These are phyloP conservation scores for Phalaenopsis aphrodite DNA, from an alignment of 106 monocot genomes.

Conservation along the genomic window DNA sequence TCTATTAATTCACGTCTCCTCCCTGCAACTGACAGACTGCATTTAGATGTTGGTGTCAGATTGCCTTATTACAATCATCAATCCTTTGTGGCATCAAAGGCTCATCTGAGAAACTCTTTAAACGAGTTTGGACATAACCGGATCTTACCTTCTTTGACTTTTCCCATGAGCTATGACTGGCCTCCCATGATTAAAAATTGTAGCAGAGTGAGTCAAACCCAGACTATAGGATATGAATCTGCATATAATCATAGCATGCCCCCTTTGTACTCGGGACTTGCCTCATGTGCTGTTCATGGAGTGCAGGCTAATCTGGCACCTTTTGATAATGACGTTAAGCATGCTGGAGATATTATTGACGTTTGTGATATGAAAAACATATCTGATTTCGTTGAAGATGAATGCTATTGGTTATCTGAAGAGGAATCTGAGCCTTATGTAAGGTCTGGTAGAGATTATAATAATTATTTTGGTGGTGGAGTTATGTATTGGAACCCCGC, in stretches of 20 bases:
- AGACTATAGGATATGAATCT: conserved; percentile 40
- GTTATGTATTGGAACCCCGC: conserved; percentile 98
- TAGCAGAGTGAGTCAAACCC: conserved; percentile 41
- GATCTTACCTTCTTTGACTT: conserved; percentile 38
- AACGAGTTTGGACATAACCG: conserved; percentile 31
- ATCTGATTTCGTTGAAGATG: conserved; percentile 67
- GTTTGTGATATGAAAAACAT: conserved; percentile 35
- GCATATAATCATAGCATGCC: conserved; percentile 30
- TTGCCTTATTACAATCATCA: conserved; percentile 36
- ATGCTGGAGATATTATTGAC: conserved; percentile 44
- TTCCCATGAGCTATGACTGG: conserved; percentile 83
- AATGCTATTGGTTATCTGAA: conserved; percentile 83
- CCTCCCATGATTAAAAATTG: conserved; percentile 69
- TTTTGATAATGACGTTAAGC: conserved; percentile 38
- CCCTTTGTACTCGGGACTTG: conserved; percentile 34
- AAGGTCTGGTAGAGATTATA: conserved; percentile 62
- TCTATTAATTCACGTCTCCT: conserved; percentile 40
- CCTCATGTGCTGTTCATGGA: conserved; percentile 30
- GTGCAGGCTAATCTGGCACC: conserved; percentile 27
- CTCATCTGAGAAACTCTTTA: conserved; percentile 34
- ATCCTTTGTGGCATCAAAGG: conserved; percentile 40
- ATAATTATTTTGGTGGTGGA: conserved; percentile 97
- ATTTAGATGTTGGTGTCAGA: conserved; percentile 73
- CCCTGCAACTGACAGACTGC: conserved; percentile 55
- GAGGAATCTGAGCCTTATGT: conserved; percentile 70